Base-by-base conservation (phyloP, 305 asterid genomes). In the Solanum chacoense region DNA sequence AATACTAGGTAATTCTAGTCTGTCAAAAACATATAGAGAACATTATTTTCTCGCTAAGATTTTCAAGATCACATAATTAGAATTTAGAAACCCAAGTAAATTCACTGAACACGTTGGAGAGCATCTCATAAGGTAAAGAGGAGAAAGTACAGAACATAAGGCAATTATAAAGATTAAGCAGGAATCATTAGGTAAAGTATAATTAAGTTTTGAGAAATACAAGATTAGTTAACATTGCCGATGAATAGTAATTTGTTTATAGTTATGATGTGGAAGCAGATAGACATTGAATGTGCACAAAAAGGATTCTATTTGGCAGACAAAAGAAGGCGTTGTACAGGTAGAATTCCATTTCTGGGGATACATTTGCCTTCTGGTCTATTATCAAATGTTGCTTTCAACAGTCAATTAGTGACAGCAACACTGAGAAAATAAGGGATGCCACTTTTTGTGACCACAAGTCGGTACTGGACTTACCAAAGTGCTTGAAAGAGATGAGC, bases 301-400 rank as follows among this genome's bases (percentile, higher is more conserved):
- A 29, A 83, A 59, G 34, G 87, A 38, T 63, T 78, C 78, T 85
- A 35, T 85, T 73, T 89, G 90, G 88, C 86, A 90, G 85, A 89
- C 89, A 87, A 85, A 55, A 67, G 55, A 45, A 29, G n/a, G 77
- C 11, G 28, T 28, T 40, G 32, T 88, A 84, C 88, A 88, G 34
- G 88, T 81, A 22, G 84, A 67, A 59, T 81, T 77, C 72, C 73
- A 67, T 22, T 29, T 42, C 34, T 65, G 22, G 88, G 73, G 67
- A n/a, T 31, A 34, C 50, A 84, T 84, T 84, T 32, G 45, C 45
- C 28, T 84, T 31, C 14, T 84, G 34, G 1, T 11, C 50, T 32
- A 59, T 42, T 81, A 14, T 4, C 14, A 32, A 55, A 55, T 7
- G 75, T 84, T 55, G 75, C 87, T 84, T 84, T 32, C 87, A 84